A percentile compares a stretch with the other conserved stretches of the same genome.
These are phyloP conservation scores for Aspergillus transmontanensis DNA, from an alignment of 2,329 filamentous ascomycete species.

Conservation along the genomic window DNA sequence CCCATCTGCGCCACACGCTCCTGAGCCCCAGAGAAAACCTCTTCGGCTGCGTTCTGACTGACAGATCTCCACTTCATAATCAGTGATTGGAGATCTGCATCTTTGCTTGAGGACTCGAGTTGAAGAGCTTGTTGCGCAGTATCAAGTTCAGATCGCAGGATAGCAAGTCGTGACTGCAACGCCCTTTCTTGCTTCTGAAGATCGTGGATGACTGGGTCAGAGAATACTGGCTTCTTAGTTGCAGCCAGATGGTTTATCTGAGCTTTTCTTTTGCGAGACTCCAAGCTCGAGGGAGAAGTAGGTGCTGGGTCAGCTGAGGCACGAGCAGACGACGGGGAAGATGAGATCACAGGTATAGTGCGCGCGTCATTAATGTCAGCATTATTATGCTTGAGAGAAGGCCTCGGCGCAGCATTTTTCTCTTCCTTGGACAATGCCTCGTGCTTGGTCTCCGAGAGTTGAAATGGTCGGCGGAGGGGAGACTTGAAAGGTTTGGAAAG, in stretches of 20 bases:
- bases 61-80: conserved; percentile 64
- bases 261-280: conserved; percentile 11
- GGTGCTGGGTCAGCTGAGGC: background rate
- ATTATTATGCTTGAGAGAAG: background rate
- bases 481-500: conserved; percentile 74
- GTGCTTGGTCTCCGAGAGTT: conserved; percentile 13
- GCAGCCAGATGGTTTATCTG: conserved; percentile 13
- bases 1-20: conserved; percentile 66
- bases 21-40: conserved; percentile 63
- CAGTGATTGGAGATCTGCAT: conserved; percentile 59
- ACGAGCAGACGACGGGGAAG: background rate
- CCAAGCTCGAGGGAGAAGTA: conserved; percentile 7
- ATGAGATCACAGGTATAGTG: background rate
- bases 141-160: conserved; percentile 49
- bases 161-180: conserved; percentile 35
- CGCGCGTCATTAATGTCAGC: background rate
- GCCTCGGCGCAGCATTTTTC: background rate
- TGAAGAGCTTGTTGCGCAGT: conserved; percentile 55
- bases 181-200: conserved; percentile 40
- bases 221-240: conserved; percentile 13
- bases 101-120: conserved; percentile 50
- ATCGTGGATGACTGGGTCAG: conserved; percentile 30
- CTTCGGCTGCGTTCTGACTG: conserved; percentile 66
- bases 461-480: conserved; percentile 57
- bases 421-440: conserved; percentile 11